These are phyloP conservation scores for Vigna nakashimae DNA, from an alignment of 306 rosid species.

Conservation along the genomic window DNA sequence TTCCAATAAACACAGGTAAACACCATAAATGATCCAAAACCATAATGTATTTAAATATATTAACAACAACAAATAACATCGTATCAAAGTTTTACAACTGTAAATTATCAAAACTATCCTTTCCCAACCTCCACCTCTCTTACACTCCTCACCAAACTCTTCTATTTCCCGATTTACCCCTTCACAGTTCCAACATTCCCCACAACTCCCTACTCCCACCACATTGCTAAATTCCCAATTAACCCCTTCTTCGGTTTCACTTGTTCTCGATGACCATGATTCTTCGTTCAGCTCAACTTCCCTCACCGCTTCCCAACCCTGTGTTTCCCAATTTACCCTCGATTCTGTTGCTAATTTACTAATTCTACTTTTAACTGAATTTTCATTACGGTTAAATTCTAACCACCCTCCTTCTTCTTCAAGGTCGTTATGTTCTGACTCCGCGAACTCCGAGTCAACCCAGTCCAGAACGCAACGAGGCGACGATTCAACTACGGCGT, in stretches of 20 bases:
- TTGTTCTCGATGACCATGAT: not conserved
- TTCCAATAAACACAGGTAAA: too few species aligned
- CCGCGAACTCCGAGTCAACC: conserved; percentile 56
- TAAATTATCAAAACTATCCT: conserved; percentile 28
- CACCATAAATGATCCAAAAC: not conserved
- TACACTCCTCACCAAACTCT: conserved; percentile 33
- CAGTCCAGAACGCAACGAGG: conserved; percentile 89
- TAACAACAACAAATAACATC: conserved; percentile 22
- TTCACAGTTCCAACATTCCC: conserved; percentile 47
- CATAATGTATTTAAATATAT: conserved; percentile 37
- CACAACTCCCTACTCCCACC: conserved; percentile 16
- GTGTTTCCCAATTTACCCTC: conserved; percentile 77
- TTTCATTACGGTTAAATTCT: not conserved
- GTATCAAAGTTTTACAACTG: conserved; percentile 33
- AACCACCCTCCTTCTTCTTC: conserved; percentile 27
- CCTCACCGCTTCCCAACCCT: conserved; percentile 76
- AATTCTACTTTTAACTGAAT: conserved; percentile 50
- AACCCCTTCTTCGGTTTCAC: conserved; percentile 37
- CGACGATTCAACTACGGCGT: conserved; percentile 51
- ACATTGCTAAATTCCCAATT: conserved; percentile 19
- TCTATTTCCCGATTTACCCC: conserved; percentile 49
- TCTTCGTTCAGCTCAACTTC: conserved; percentile 29
- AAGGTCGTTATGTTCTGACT: conserved; percentile 36
- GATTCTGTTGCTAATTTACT: conserved; percentile 55
- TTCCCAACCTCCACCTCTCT: conserved; percentile 40